Evolutionary conservation across 148 eudicot genomes (phyloP).

Genomic region (Arctostaphylos glauca): DNA sequence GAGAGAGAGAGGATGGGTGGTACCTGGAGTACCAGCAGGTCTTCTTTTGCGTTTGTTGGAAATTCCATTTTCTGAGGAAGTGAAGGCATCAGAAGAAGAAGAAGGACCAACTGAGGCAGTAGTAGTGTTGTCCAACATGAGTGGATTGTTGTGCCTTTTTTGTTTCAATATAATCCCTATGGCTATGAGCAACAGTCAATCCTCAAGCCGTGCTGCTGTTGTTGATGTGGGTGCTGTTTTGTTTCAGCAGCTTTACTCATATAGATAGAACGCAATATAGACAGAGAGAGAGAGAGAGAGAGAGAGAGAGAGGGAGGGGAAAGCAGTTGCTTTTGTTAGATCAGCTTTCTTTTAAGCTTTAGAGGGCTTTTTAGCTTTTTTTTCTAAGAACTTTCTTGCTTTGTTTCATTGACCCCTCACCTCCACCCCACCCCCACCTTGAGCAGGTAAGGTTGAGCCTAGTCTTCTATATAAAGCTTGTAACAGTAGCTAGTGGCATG

Average conservation of each 20-base stretch:
- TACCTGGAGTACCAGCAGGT: constrained; percentile 95
- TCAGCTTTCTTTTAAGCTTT: constrained; percentile 28
- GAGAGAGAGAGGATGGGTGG: background rate
- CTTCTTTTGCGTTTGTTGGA: constrained; percentile 64
- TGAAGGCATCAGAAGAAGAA: constrained; percentile 31
- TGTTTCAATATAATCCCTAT: background rate
- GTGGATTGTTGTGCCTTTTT: background rate
- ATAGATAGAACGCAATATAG: constrained; percentile 14
- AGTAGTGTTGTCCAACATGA: constrained; percentile 19
- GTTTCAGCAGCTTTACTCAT: constrained; percentile 20
- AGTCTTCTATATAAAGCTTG: constrained; percentile 23
- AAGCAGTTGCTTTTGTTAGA: constrained; percentile 22
- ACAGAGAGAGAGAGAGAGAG: constrained; percentile 19
- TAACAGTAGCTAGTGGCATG: background rate
- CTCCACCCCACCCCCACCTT: constrained; percentile 21
- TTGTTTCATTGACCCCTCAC: constrained; percentile 19
- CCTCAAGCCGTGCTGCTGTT: background rate
- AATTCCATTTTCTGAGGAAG: constrained; percentile 22
- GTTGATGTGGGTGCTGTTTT: constrained; percentile 15
- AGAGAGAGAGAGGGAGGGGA: background rate
- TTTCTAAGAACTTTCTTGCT: constrained; percentile 30
- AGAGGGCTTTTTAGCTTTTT: constrained; percentile 4
- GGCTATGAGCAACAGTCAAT: background rate
- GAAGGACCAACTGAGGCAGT: constrained; percentile 19
- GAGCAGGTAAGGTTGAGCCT: constrained; percentile 33